These are phyloP conservation scores for Akanthomyces muscarius DNA, from an alignment of 2,329 filamentous ascomycete genomes.

Conservation along the genomic window DNA sequence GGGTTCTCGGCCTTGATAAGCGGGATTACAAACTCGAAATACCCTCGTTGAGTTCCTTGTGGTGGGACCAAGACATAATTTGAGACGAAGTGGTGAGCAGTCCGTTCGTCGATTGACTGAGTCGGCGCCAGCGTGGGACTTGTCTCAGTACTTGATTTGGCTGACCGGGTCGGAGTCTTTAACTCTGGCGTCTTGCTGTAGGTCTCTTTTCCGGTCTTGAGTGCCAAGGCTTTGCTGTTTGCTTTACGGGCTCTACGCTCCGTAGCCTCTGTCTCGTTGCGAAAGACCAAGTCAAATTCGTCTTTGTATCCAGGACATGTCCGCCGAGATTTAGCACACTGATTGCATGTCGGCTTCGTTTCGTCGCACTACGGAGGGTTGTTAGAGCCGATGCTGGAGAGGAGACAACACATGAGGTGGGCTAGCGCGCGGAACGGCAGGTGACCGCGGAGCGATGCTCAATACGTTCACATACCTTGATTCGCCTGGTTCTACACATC, in stretches of 20 bases:
- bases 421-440: neutral
- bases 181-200: conserved; percentile 13
- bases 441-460: neutral
- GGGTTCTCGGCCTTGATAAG: conserved; percentile 44
- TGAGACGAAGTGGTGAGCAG: conserved; percentile 56
- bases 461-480: conserved; percentile 54
- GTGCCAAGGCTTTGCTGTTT: conserved; percentile 43
- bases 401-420: neutral
- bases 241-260: conserved; percentile 58
- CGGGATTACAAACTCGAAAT: conserved; percentile 56
- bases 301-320: conserved; percentile 66
- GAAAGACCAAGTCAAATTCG: conserved; percentile 68
- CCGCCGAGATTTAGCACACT: conserved; percentile 60
- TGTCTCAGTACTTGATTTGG: conserved; percentile 21
- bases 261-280: conserved; percentile 67
- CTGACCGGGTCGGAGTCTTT: conserved; percentile 17
- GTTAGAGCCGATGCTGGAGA: neutral
- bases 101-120: conserved; percentile 50
- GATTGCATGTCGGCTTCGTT: conserved; percentile 60
- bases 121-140: conserved; percentile 20
- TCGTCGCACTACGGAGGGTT: conserved; percentile 55
- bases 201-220: conserved; percentile 31
- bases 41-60: conserved; percentile 49
- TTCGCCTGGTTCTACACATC: conserved; percentile 68
- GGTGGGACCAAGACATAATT: conserved; percentile 56